Base-by-base conservation (phyloP, 176 grass and related monocot genomes). In the Poa pratensis region DNA sequence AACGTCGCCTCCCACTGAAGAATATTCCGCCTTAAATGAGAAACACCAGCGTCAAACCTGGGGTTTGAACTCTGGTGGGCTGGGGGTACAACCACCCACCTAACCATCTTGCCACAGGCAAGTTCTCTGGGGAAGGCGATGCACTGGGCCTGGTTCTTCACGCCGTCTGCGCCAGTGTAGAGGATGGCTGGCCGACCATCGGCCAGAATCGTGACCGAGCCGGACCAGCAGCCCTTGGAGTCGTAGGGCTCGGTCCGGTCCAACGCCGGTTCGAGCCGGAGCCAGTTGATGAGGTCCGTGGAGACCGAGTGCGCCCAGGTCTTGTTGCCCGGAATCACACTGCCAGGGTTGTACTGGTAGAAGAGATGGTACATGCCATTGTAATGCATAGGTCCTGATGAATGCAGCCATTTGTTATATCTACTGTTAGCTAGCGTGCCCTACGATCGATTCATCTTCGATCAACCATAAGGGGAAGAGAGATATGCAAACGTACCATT, bases 301-400 rank as follows among this genome's bases (percentile, higher is more conserved):
- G 67, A 70, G 35, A 70, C 39, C 11, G 39, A 45, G 12, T 72
- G 69, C 2, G 20, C 69, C 69, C 69, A 72, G 39, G 69, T 72
- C 69, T 72, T 72, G 69, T 72, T 72, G 40, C 40, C 69, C 5
- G 40, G 69, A 2, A 72, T 42, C 5, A 72, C 69, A 8, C 40
- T 72, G 69, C 12, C 69, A 3, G 69, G 69, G 39, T 72, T 72
- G 69, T 72, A 72, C 69, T 72, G 69, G 40, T 45, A 71, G 37
- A 71, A 71, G n/a, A 72, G 69, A 16, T 72, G 39, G 40, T 72
- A 72, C 39, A 46, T 0, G 69, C 69, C 69, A 12, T 72, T 72
- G 69, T 46, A 46, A 12, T 72, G 8, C 69, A 72, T 6, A 14
- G 69, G 69, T 46, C 69, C 69, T 46, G 69, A 72, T 45, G 69